Percentiles rank a stretch among this genome's conserved stretches.
These are phyloP conservation scores for Salvia hispanica DNA, from an alignment of 257 asterid species.

Conservation along the genomic window DNA sequence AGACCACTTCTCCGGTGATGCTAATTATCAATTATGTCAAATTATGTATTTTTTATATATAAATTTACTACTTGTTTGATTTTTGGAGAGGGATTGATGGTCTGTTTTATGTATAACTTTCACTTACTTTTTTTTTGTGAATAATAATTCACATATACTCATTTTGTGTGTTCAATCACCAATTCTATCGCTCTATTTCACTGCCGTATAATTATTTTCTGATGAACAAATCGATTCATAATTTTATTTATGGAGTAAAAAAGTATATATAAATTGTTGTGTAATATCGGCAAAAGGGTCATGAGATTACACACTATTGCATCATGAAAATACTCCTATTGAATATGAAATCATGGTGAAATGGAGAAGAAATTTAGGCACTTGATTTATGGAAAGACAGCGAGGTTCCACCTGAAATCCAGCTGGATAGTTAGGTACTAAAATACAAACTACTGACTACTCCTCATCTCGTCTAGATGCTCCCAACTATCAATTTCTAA, in stretches of 20 bases:
- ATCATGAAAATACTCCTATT: no score
- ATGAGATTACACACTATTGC: no score
- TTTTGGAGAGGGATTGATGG: conserved; percentile 29
- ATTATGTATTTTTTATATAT: neutral
- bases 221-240: neutral
- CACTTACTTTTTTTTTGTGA: conserved; percentile 30
- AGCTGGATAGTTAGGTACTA: conserved; percentile 32
- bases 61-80: conserved; percentile 10
- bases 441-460: conserved; percentile 13
- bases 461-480: neutral
- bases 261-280: no score
- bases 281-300: no score
- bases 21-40: conserved; percentile 8
- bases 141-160: conserved; percentile 32
- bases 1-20: conserved; percentile 23
- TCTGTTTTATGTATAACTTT: conserved; percentile 14
- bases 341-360: neutral
- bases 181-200: neutral
- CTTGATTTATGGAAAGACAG: conserved; percentile 26
- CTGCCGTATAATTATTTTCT: neutral
- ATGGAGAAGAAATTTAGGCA: conserved; percentile 8
- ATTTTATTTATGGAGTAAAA: neutral
- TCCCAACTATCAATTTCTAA: neutral
- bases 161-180: conserved; percentile 5
- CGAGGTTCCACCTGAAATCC: conserved; percentile 31